A percentile compares a stretch with the other conserved stretches of the same genome.
Evolutionary conservation across 495 filamentous ascomycete genomes (phyloP).

Genomic region (Penicilliopsis zonata): DNA sequence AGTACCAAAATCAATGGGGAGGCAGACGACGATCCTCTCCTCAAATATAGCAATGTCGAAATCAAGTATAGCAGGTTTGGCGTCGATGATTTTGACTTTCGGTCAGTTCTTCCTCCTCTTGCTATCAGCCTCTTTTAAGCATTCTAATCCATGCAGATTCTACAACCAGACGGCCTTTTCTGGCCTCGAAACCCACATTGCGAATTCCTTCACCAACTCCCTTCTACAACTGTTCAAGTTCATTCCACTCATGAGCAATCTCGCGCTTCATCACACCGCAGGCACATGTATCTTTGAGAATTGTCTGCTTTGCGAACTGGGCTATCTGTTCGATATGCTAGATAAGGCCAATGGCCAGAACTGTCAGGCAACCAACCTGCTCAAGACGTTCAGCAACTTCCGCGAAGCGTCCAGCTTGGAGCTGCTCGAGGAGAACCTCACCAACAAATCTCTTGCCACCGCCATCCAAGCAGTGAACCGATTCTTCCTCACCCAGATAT

Average conservation of each 20-base stretch:
- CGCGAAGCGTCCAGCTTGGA: slow-evolving; percentile 60
- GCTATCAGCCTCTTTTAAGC: neutral
- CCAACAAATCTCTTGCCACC: slow-evolving; percentile 50
- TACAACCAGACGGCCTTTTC: slow-evolving; percentile 89
- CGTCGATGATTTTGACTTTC: slow-evolving; percentile 96
- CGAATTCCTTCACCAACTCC: slow-evolving; percentile 91
- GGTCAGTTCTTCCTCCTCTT: slow-evolving; percentile 29
- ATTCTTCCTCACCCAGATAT: slow-evolving; percentile 63
- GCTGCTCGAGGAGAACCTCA: slow-evolving; percentile 72
- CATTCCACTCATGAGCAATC: slow-evolving; percentile 76
- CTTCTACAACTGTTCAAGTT: slow-evolving; percentile 86
- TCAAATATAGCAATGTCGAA: slow-evolving; percentile 80
- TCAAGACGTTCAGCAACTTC: slow-evolving; percentile 74
- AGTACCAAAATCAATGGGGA: slow-evolving; percentile 49
- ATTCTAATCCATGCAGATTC: slow-evolving; percentile 38
- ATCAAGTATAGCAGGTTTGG: slow-evolving; percentile 98
- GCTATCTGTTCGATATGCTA: slow-evolving; percentile 95
- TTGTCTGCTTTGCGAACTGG: slow-evolving; percentile 88
- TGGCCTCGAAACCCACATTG: slow-evolving; percentile 88
- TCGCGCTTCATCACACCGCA: slow-evolving; percentile 82
- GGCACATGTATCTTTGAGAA: slow-evolving; percentile 66
- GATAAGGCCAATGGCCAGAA: slow-evolving; percentile 87
- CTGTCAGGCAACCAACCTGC: slow-evolving; percentile 93
- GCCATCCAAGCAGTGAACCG: slow-evolving; percentile 70
- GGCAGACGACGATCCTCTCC: slow-evolving; percentile 58